Percentiles rank a stretch among this genome's conserved stretches.
phyloP scores from a whole-genome alignment of 768 basidiomycete species.

The Rhodosporidiobolus sp. region DNA sequence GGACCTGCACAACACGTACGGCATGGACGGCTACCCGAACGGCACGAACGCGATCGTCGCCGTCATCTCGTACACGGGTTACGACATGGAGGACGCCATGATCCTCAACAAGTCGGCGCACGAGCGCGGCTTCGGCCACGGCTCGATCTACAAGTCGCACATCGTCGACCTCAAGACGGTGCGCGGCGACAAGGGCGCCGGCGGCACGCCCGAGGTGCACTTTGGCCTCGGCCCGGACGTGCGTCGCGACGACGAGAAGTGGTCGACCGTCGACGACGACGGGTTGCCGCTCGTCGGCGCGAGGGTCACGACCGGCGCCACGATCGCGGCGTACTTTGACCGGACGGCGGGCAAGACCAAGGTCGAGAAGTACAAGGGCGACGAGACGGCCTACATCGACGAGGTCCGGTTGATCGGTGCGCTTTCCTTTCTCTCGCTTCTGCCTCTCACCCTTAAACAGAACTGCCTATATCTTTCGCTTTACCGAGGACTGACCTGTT shows the following conservation, averaged over 20 bases:
- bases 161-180: slow-evolving; percentile 83
- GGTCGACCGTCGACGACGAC: slow-evolving; percentile 68
- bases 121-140: slow-evolving; percentile 95
- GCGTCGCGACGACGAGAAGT: slow-evolving; percentile 53
- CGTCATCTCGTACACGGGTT: slow-evolving; percentile 99
- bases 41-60: slow-evolving; percentile 97
- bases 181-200: slow-evolving; percentile 59
- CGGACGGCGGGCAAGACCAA: slow-evolving; percentile 76
- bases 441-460: too few relatives aligned
- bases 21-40: slow-evolving; percentile 97
- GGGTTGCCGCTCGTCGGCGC: slow-evolving; percentile 79
- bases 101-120: slow-evolving; percentile 98
- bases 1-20: slow-evolving; percentile 83
- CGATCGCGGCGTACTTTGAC: slow-evolving; percentile 80
- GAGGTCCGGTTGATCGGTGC: slow-evolving; percentile 83
- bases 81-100: slow-evolving; percentile 99
- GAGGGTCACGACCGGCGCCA: slow-evolving; percentile 67
- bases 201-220: slow-evolving; percentile 70
- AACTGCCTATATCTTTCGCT: too few relatives aligned
- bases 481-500: neutral
- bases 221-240: slow-evolving; percentile 81
- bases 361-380: slow-evolving; percentile 93
- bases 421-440: slow-evolving; percentile 36
- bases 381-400: slow-evolving; percentile 84
- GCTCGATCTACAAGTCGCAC: slow-evolving; percentile 92